phyloP scores from a whole-genome alignment of 257 asterid species.

The Capsicum rhomboideum region DNA sequence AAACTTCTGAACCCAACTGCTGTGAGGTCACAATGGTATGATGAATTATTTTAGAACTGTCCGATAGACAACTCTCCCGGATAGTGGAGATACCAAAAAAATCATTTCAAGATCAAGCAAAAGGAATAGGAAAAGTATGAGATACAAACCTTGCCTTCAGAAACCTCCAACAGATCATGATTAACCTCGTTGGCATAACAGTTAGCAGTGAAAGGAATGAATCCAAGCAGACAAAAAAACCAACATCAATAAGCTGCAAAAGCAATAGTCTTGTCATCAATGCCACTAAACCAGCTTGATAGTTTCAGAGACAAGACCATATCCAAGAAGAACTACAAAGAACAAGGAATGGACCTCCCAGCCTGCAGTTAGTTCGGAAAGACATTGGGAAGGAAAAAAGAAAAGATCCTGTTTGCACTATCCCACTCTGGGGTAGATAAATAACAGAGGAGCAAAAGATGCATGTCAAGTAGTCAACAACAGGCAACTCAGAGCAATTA shows the following conservation, averaged over 20 bases:
- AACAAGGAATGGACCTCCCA: neutral
- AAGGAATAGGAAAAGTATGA: conserved; percentile 15
- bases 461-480: neutral
- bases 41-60: neutral
- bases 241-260: conserved; percentile 85
- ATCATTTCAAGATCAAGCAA: conserved; percentile 3
- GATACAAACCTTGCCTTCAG: conserved; percentile 67
- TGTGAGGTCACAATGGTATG: neutral
- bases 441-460: neutral
- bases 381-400: neutral
- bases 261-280: conserved; percentile 6
- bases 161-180: conserved; percentile 51
- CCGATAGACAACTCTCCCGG: neutral
- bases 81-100: neutral
- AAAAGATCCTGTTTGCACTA: neutral
- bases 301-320: neutral
- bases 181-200: conserved; percentile 85
- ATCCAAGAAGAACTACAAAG: neutral
- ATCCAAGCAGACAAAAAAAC: conserved; percentile 88
- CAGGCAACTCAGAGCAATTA: neutral
- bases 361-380: neutral
- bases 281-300: neutral
- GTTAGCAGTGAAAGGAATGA: conserved; percentile 88
- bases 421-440: neutral
- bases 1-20: neutral